phyloP scores from a whole-genome alignment of 306 rosid genomes.

The Morella rubra region DNA sequence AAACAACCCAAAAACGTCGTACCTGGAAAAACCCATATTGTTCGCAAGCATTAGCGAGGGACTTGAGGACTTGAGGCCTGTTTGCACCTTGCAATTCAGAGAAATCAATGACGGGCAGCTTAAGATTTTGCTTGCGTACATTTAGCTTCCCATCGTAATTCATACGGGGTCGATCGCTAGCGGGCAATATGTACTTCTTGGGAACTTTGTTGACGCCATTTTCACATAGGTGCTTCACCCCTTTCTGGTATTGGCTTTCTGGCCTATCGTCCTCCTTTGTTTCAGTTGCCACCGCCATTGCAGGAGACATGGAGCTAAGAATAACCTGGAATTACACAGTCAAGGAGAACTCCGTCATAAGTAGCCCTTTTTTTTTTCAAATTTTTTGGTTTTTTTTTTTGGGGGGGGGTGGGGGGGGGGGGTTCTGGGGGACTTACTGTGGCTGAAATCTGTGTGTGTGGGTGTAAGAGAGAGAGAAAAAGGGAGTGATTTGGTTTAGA shows the following conservation, averaged over 20 bases:
- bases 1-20: not conserved
- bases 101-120: slow-evolving; percentile 72
- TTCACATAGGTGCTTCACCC: slow-evolving; percentile 68
- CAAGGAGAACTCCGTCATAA: not conserved
- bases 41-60: slow-evolving; percentile 64
- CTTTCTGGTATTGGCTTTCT: slow-evolving; percentile 48
- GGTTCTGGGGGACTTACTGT: no score
- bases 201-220: slow-evolving; percentile 60
- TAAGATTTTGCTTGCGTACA: slow-evolving; percentile 30
- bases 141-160: slow-evolving; percentile 9
- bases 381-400: not conserved
- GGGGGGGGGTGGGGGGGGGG: no score
- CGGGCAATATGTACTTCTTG: slow-evolving; percentile 58
- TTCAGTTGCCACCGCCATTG: slow-evolving; percentile 34
- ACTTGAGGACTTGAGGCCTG: slow-evolving; percentile 48
- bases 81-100: slow-evolving; percentile 57
- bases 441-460: not conserved
- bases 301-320: slow-evolving; percentile 44
- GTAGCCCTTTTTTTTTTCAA: no score
- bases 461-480: slow-evolving; percentile 2
- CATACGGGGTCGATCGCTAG: slow-evolving; percentile 48
- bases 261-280: slow-evolving; percentile 3
- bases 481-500: not conserved
- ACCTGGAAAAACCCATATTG: slow-evolving; percentile 84
- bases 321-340: not conserved